A percentile compares a stretch with the other conserved stretches of the same genome.
Conservation (phyloP, 75 land plant species). For the Larix kaempferi region DNA sequence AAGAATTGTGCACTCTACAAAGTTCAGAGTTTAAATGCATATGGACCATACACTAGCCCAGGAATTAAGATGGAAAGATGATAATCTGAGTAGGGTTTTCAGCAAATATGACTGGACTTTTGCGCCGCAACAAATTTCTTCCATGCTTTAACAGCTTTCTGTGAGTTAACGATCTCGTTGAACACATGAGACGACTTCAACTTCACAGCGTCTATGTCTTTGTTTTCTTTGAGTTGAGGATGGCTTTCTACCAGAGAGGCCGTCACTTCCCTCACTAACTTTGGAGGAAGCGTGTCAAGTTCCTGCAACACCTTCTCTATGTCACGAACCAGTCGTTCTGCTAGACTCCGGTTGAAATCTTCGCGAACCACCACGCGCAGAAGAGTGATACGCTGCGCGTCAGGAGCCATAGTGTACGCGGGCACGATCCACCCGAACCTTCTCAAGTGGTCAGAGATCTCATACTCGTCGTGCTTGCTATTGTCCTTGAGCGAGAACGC, state of each 20-base stretch:
- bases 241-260: background rate
- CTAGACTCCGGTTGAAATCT: conserved; percentile 48
- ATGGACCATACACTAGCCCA: too few relatives aligned
- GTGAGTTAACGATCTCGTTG: too few relatives aligned
- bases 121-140: too few relatives aligned
- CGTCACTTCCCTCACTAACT: background rate
- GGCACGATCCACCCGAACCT: conserved; percentile 62
- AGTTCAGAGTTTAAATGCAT: too few relatives aligned
- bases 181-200: too few relatives aligned
- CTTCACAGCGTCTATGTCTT: too few relatives aligned
- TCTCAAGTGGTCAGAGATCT: conserved; percentile 39
- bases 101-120: too few relatives aligned
- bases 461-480: conserved; percentile 32
- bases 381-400: conserved; percentile 39
- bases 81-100: too few relatives aligned
- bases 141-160: too few relatives aligned
- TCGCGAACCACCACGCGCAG: conserved; percentile 60
- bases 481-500: conserved; percentile 47
- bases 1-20: too few relatives aligned
- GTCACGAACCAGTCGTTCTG: conserved; percentile 38
- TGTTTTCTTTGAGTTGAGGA: background rate
- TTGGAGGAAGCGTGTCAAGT: conserved; percentile 24
- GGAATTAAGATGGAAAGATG: too few relatives aligned
- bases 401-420: conserved; percentile 63
- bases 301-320: conserved; percentile 31